A percentile compares a stretch with the other conserved stretches of the same genome.
Conservation (phyloP, 768 basidiomycete genomes). For the Tephrocybe sp. region DNA sequence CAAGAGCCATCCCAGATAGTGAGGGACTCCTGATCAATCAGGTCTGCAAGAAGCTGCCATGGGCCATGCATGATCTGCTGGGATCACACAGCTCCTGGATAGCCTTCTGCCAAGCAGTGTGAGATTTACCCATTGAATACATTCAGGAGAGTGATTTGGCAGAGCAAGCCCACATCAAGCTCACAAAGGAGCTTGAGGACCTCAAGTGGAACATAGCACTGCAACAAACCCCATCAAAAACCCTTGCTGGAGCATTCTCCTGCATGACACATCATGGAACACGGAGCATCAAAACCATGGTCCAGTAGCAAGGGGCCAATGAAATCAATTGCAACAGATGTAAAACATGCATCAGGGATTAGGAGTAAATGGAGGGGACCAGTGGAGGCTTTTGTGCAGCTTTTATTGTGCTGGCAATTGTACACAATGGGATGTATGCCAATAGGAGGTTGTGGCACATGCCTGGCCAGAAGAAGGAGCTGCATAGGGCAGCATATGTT, state of each 20-base stretch:
- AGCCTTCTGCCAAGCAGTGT: slow-evolving; percentile 14
- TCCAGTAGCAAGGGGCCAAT: slow-evolving; percentile 30
- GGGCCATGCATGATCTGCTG: no score
- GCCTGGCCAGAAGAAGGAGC: slow-evolving; percentile 32
- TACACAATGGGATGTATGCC: slow-evolving; percentile 12
- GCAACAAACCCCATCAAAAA: no score
- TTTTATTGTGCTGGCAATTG: slow-evolving; percentile 28
- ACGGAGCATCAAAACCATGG: slow-evolving; percentile 21
- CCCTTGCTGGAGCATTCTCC: no score
- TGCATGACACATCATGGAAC: slow-evolving; percentile 25
- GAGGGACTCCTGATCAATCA: no score
- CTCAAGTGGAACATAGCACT: no score
- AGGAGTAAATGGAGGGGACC: slow-evolving; percentile 27
- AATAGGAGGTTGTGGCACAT: slow-evolving; percentile 24
- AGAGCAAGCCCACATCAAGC: no score
- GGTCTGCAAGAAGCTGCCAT: no score
- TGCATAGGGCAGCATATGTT: slow-evolving; percentile 21
- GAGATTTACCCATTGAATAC: not conserved
- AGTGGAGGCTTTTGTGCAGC: slow-evolving; percentile 12
- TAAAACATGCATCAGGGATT: slow-evolving; percentile 23
- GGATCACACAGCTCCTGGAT: no score
- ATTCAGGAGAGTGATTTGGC: slow-evolving; percentile 7
- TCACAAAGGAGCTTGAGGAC: no score
- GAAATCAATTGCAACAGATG: slow-evolving; percentile 30
- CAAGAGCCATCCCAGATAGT: no score